Evolutionary conservation across 75 land plant species (phyloP).

Genomic region (Selaginella tamariscina): DNA sequence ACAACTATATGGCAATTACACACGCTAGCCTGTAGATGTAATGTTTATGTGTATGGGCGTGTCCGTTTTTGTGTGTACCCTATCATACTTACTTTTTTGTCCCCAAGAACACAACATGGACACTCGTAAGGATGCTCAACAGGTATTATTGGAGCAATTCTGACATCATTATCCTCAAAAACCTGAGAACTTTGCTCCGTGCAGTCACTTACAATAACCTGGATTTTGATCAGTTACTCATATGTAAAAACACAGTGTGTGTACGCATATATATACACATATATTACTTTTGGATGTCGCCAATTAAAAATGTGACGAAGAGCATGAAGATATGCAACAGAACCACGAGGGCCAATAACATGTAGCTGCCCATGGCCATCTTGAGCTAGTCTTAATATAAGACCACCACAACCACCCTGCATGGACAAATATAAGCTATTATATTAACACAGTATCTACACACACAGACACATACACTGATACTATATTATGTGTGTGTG

Average conservation of each 20-base stretch:
- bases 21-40: too few relatives aligned
- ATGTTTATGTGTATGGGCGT: too few relatives aligned
- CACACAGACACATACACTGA: too few relatives aligned
- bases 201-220: slow-evolving; percentile 27
- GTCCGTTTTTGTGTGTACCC: too few relatives aligned
- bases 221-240: slow-evolving; percentile 5
- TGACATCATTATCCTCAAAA: slow-evolving; percentile 29
- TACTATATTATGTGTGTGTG: too few relatives aligned
- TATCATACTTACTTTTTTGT: too few relatives aligned
- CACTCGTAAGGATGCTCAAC: not conserved
- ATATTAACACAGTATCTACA: not conserved
- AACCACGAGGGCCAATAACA: slow-evolving; percentile 24
- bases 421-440: not conserved
- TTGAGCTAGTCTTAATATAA: slow-evolving; percentile 22
- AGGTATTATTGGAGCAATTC: slow-evolving; percentile 14
- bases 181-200: slow-evolving; percentile 13
- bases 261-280: too few relatives aligned
- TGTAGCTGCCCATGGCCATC: slow-evolving; percentile 32
- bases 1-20: too few relatives aligned
- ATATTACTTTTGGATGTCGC: slow-evolving; percentile 28
- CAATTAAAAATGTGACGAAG: slow-evolving; percentile 23
- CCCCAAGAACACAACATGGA: not conserved
- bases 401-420: slow-evolving; percentile 32
- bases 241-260: not conserved
- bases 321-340: slow-evolving; percentile 21